Base-by-base conservation (phyloP, 352 stramenopile genomes). In the Aphanomyces euteiches region DNA sequence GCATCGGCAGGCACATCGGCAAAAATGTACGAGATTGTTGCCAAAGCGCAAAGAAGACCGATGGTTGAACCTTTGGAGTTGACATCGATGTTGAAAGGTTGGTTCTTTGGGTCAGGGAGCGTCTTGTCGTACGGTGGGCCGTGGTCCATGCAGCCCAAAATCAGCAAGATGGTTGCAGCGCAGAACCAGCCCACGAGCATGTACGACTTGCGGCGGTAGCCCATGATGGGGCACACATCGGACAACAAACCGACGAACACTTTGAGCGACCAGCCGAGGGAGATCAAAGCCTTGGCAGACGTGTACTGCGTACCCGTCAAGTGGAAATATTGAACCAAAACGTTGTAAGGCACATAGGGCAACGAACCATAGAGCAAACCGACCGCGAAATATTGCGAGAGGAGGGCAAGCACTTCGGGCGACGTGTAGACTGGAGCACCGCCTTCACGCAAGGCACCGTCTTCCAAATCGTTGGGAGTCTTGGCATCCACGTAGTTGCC, bases 191-290 rank as follows among this genome's bases (percentile, higher is more conserved):
- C 79, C 38, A 87, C 56, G 59, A 85, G 73, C 74, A 87, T 84
- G 69, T 80, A 87, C 40, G 79, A 79, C 13, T 78, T 78, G 56
- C 79, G 78, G 43, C 79, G 79, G 69, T 83, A 84, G 40, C 79
- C 79, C 56, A 73, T 64, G 64, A 89, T 76, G 15, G 79, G 79
- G 4, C 79, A 45, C 57, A 75, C 83, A 71, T 87, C 79, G 1
- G 77, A 83, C 28, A 81, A 59, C 21, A 87, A 77, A 17, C 78
- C 79, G 71, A 81, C 80, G 47, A 87, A 84, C 15, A 82, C 73
- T 60, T 85, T 87, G 76, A 84, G 77, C 8, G 77, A 87, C 79
- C 79, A 87, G 37, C 78, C 77, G 28, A 87, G 69, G 12, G 63
- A 67, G 53, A 85, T 56, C 36, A 86, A 72, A 61, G 76, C 73